These are phyloP conservation scores for Iris macrosiphon DNA, from an alignment of 106 monocot species.

Conservation along the genomic window DNA sequence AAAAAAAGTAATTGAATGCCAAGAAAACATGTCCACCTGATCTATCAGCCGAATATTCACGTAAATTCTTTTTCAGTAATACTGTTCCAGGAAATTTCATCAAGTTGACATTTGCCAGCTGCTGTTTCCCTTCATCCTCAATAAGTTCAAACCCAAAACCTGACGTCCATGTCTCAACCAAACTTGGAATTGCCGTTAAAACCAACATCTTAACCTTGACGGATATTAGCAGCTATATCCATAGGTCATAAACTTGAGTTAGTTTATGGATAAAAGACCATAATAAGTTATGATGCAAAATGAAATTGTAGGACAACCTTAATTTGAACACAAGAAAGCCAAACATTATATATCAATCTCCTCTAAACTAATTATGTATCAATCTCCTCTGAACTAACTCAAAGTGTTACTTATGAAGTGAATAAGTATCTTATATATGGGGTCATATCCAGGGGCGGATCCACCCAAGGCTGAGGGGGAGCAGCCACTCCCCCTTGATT, in stretches of 20 bases:
- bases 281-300: too few relatives aligned
- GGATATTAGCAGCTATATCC: constrained; percentile 60
- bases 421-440: too few relatives aligned
- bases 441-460: too few relatives aligned
- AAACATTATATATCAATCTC: too few relatives aligned
- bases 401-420: too few relatives aligned
- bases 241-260: constrained; percentile 12
- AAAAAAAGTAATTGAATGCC: background rate
- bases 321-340: too few relatives aligned
- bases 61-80: constrained; percentile 59
- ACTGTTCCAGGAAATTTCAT: constrained; percentile 82
- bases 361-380: too few relatives aligned
- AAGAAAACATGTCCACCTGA: constrained; percentile 31
- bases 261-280: too few relatives aligned
- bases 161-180: constrained; percentile 76
- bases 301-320: background rate
- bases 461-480: too few relatives aligned
- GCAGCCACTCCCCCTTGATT: too few relatives aligned
- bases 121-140: constrained; percentile 40
- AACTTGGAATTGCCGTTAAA: constrained; percentile 81
- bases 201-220: constrained; percentile 75
- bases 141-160: constrained; percentile 80
- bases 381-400: too few relatives aligned
- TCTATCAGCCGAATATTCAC: constrained; percentile 23
- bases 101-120: constrained; percentile 51